Percentiles rank a stretch among this genome's conserved stretches.
These are phyloP conservation scores for Citrus unshiu DNA, from an alignment of 345 rosid genomes.

Conservation along the genomic window DNA sequence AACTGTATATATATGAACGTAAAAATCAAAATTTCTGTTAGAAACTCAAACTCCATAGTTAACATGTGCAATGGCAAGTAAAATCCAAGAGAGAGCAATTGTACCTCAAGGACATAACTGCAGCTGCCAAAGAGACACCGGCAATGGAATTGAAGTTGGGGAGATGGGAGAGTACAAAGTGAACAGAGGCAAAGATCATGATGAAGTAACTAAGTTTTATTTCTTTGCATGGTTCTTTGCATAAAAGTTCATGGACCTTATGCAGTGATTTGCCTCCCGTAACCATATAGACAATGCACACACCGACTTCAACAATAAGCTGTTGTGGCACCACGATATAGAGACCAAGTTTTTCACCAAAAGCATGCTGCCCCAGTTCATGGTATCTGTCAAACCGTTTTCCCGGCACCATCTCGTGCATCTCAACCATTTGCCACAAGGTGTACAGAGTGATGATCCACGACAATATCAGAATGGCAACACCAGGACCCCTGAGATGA, in stretches of 20 bases:
- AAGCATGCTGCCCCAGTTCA: constrained; percentile 78
- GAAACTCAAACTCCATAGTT: background rate
- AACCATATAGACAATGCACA: constrained; percentile 70
- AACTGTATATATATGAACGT: constrained; percentile 30
- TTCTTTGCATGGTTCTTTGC: constrained; percentile 26
- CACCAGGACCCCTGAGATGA: constrained; percentile 73
- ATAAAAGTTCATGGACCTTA: constrained; percentile 53
- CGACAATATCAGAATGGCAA: constrained; percentile 49
- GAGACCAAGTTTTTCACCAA: constrained; percentile 76
- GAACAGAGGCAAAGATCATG: constrained; percentile 63
- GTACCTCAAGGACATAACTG: constrained; percentile 77
- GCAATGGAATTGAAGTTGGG: constrained; percentile 86
- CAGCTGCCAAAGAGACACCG: constrained; percentile 73
- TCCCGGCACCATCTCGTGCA: constrained; percentile 89
- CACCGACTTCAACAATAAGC: constrained; percentile 65
- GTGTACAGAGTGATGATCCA: constrained; percentile 78
- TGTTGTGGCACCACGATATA: constrained; percentile 83
- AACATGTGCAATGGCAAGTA: background rate
- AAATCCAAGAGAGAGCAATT: background rate
- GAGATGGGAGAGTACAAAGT: constrained; percentile 67
- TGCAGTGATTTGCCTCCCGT: constrained; percentile 66
- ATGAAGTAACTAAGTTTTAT: constrained; percentile 64
- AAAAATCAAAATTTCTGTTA: background rate
- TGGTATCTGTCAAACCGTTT: constrained; percentile 72
- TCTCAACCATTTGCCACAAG: constrained; percentile 88